Evolutionary conservation across 129 eudicot genomes (phyloP).

Genomic region (Ambrosia artemisiifolia): DNA sequence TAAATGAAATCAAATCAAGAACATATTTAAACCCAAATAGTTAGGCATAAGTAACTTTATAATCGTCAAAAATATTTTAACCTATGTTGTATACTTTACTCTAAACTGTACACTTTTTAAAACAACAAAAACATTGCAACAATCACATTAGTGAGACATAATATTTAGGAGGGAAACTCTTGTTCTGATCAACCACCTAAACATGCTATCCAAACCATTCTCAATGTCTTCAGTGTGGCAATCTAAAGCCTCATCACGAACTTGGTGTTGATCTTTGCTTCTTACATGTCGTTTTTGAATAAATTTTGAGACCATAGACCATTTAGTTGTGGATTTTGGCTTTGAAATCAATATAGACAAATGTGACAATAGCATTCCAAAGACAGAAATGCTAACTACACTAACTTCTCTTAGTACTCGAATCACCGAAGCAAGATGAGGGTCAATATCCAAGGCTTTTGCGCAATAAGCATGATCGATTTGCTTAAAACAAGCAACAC

Average conservation of each 20-base stretch:
- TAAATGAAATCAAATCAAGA: too few species aligned
- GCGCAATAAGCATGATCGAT: slow-evolving; percentile 10
- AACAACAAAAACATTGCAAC: background rate
- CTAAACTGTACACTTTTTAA: background rate
- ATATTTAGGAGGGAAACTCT: slow-evolving; percentile 33
- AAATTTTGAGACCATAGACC: slow-evolving; percentile 45
- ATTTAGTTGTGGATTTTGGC: slow-evolving; percentile 26
- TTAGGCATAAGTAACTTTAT: background rate
- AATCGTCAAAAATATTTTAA: background rate
- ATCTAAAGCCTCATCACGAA: slow-evolving; percentile 21
- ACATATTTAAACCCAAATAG: background rate
- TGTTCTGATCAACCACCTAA: slow-evolving; percentile 35
- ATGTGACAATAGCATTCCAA: slow-evolving; percentile 31
- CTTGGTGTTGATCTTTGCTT: slow-evolving; percentile 2
- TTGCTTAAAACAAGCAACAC: slow-evolving; percentile 28
- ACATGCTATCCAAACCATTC: slow-evolving; percentile 26
- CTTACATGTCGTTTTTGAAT: slow-evolving; percentile 11
- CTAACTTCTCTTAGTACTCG: slow-evolving; percentile 32
- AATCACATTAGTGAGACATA: slow-evolving; percentile 11
- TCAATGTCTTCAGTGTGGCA: slow-evolving; percentile 22
- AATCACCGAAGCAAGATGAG: slow-evolving; percentile 23
- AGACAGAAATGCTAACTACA: slow-evolving; percentile 26
- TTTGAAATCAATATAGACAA: slow-evolving; percentile 25
- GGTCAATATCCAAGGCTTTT: slow-evolving; percentile 20
- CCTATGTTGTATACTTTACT: background rate